Base-by-base conservation (phyloP, 352 stramenopile genomes). In the Lagenidium sp. region DNA sequence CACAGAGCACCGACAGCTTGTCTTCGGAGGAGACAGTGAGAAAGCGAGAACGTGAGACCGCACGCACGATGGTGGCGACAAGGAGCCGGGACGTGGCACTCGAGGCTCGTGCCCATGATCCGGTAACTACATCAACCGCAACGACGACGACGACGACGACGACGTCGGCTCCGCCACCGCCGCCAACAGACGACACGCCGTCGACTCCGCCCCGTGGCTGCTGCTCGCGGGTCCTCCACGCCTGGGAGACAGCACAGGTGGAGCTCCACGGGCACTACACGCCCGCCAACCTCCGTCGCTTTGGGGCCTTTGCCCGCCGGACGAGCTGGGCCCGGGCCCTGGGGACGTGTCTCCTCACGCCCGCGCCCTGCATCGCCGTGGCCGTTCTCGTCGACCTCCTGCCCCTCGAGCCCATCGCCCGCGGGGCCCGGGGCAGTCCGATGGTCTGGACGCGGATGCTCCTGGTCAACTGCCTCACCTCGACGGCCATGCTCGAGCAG, bases 251-350 rank as follows among this genome's bases (percentile, higher is more conserved):
- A 22, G 24, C 35, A 18, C 47, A 55, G 41, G 47, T 55, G 11
- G 47, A 55, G 18, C 40, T 55, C 6, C 30, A 48, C 23, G 47
- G 47, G 8, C 39, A 44, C 7, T 55, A 55, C 31, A 48, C 47
- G 12, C 11, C 36, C 20, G 13, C 12, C 1, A 38, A 38, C 13
- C 31, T 55, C 5, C 19, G 23, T 7, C 32, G 11, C 5, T 30
- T 55, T 8, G 39, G 37, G 19, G 18, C 29, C 10, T 55, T 48
- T n/a, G 35, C 18, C 13, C 13, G 12, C 2, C 20, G 38, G 10
- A 32, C 16, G 13, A 29, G 31, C 3, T 37, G 16, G 39, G 6
- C n/a, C 11, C 38, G 40, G n/a, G 40, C 29, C 12, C 13, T 51
- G 28, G 0, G 19, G 0, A 30, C 47, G 13, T 57, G 36, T 10